Evolutionary conservation across 495 filamentous ascomycete species (phyloP).

Genomic region (Neurospora discreta): DNA sequence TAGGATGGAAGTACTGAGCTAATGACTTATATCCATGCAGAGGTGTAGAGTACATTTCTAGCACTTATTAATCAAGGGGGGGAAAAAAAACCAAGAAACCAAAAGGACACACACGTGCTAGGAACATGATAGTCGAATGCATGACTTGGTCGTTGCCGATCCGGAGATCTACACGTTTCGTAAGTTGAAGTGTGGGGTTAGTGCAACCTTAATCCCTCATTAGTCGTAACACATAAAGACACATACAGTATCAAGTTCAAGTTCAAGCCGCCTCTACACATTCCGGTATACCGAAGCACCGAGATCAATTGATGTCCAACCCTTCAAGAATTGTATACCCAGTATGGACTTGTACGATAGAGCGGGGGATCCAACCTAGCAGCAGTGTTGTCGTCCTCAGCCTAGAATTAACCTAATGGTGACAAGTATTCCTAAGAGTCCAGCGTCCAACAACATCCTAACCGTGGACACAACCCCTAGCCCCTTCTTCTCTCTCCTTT

Average conservation of each 20-base stretch:
- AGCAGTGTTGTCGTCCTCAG: background rate
- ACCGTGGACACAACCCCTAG: slow-evolving; percentile 21
- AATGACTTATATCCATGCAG: no score
- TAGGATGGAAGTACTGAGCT: no score
- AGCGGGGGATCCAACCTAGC: background rate
- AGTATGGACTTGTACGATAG: background rate
- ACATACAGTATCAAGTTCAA: background rate
- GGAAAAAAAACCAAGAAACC: background rate
- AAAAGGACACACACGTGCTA: background rate
- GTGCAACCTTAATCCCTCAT: background rate
- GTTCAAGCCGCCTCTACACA: background rate
- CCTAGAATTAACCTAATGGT: background rate
- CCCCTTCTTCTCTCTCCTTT: slow-evolving; percentile 32
- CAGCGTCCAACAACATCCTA: slow-evolving; percentile 25
- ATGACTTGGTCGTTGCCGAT: background rate
- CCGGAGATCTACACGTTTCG: background rate
- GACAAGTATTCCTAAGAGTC: background rate
- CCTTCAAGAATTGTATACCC: background rate
- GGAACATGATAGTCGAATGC: background rate
- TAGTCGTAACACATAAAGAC: background rate
- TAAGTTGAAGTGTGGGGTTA: background rate
- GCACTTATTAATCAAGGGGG: background rate
- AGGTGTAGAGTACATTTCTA: no score
- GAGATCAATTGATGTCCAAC: background rate
- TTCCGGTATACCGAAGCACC: background rate